Percentiles rank a stretch among this genome's conserved stretches.
Conservation (phyloP, 805 yeast genomes). For the Millerozyma miso region DNA sequence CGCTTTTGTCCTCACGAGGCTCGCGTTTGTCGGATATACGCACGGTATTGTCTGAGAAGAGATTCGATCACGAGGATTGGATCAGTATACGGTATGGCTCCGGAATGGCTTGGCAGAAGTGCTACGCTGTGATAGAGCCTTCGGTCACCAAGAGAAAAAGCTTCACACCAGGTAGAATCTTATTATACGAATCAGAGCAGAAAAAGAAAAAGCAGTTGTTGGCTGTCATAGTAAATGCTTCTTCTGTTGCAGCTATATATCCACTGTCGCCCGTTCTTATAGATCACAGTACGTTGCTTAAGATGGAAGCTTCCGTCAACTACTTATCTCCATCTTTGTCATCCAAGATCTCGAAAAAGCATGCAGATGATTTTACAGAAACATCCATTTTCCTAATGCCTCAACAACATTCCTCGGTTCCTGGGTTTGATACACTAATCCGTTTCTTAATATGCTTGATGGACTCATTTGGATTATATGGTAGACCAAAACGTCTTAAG, state of each 20-base stretch:
- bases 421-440: constrained; percentile 48
- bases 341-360: constrained; percentile 29
- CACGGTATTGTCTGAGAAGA: constrained; percentile 77
- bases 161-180: constrained; percentile 58
- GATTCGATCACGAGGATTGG: constrained; percentile 90
- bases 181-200: constrained; percentile 81
- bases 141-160: constrained; percentile 46
- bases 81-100: constrained; percentile 90
- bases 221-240: constrained; percentile 71
- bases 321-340: constrained; percentile 43
- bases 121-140: constrained; percentile 86
- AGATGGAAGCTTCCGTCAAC: constrained; percentile 76
- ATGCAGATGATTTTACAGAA: constrained; percentile 32
- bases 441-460: constrained; percentile 37
- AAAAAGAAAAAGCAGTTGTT: constrained; percentile 65
- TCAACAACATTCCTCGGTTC: constrained; percentile 42
- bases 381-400: constrained; percentile 43
- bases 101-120: constrained; percentile 97
- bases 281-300: constrained; percentile 83
- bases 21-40: constrained; percentile 81
- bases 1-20: constrained; percentile 87
- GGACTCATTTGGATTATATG: constrained; percentile 42
- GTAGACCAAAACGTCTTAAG: constrained; percentile 41
- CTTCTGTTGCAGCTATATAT: constrained; percentile 82
- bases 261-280: constrained; percentile 81